These are phyloP conservation scores for Rhododendron mucronatum DNA, from an alignment of 148 eudicot genomes.

Conservation along the genomic window DNA sequence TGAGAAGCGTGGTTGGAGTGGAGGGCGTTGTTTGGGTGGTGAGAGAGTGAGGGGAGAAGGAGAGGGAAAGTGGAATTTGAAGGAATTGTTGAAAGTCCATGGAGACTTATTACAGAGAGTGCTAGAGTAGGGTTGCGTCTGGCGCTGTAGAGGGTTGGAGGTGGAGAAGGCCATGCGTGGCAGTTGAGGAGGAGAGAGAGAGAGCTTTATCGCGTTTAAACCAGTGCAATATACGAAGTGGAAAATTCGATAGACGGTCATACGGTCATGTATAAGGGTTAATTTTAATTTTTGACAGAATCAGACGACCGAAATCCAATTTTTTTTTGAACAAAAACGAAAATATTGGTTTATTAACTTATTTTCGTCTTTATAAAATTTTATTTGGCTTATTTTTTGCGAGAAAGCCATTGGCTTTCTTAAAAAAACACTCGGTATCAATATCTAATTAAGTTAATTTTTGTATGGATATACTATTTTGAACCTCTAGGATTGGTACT, in stretches of 20 bases:
- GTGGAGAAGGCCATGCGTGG: constrained; percentile 69
- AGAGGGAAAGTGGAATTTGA: constrained; percentile 27
- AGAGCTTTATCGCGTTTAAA: constrained; percentile 1
- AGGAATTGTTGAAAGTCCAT: constrained; percentile 24
- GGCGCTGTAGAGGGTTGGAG: constrained; percentile 21
- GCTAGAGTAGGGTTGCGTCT: constrained; percentile 26
- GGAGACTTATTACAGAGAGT: constrained; percentile 55
- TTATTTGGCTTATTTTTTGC: no score
- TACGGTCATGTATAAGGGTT: no score
- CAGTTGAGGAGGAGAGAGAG: constrained; percentile 26
- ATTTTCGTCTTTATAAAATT: no score
- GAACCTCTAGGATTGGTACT: no score
- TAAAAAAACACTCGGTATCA: rapidly evolving
- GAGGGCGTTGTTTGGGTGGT: constrained; percentile 26
- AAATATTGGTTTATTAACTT: no score
- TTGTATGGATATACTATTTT: no score
- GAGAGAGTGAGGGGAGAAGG: constrained; percentile 18
- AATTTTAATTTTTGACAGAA: no score
- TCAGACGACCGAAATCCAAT: no score
- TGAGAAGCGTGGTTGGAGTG: constrained; percentile 14
- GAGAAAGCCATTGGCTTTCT: no score
- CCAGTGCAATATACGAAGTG: background rate
- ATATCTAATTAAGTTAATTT: no score
- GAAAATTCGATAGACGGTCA: no score
- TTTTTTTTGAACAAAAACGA: no score